Percentiles rank a stretch among this genome's conserved stretches.
Conservation (phyloP, 768 basidiomycete genomes). For the Chalciporus piperatus region DNA sequence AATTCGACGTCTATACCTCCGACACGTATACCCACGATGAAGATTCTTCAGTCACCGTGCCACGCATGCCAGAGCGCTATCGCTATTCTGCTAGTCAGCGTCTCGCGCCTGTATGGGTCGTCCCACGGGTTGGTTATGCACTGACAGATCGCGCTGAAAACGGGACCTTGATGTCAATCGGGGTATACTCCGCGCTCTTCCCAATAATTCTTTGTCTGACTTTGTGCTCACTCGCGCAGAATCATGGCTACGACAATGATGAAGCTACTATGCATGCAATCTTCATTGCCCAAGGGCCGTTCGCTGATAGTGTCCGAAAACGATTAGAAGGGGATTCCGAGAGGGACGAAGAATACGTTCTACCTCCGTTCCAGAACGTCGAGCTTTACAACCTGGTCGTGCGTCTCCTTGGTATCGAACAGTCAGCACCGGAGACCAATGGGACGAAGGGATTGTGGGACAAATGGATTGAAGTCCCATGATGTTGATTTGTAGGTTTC, state of each 20-base stretch:
- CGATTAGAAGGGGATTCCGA: conserved; percentile 11
- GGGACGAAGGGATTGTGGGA: conserved; percentile 85
- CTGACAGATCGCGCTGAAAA: conserved; percentile 64
- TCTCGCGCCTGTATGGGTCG: conserved; percentile 80
- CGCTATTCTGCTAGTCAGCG: conserved; percentile 70
- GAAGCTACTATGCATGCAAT: conserved; percentile 78
- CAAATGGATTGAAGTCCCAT: conserved; percentile 33
- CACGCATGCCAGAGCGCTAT: conserved; percentile 69
- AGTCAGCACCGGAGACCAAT: conserved; percentile 59
- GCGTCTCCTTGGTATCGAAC: conserved; percentile 63
- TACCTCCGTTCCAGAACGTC: conserved; percentile 78
- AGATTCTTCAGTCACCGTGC: not conserved
- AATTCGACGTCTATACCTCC: conserved; percentile 56
- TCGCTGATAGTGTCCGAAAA: conserved; percentile 40
- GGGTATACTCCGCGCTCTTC: conserved; percentile 39
- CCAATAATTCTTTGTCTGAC: not conserved
- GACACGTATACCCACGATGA: conserved; percentile 6
- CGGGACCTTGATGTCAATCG: conserved; percentile 57
- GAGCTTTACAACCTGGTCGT: conserved; percentile 80
- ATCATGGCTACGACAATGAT: conserved; percentile 85
- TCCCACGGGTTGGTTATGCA: conserved; percentile 77
- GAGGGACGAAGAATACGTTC: conserved; percentile 47
- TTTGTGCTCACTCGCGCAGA: conserved; percentile 39
- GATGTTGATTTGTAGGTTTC: not conserved
- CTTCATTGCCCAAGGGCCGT: conserved; percentile 88